These are phyloP conservation scores for Aphanocladium album DNA, from an alignment of 2,329 filamentous ascomycete species.

Conservation along the genomic window DNA sequence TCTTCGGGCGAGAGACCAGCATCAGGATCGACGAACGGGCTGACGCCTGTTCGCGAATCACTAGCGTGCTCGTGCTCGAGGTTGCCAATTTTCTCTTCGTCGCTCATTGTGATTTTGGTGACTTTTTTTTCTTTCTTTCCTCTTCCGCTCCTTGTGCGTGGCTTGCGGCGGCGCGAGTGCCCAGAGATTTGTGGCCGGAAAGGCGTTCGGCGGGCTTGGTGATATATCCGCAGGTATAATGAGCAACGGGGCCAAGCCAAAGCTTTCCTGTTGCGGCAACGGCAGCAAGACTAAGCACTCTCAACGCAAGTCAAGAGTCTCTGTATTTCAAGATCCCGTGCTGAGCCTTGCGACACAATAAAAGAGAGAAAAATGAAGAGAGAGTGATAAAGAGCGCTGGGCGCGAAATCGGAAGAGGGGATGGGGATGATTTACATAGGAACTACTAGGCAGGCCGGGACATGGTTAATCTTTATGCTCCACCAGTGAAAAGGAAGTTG, in stretches of 20 bases:
- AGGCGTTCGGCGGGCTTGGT: not conserved
- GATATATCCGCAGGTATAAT: no score
- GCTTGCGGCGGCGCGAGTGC: not conserved
- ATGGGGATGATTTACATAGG: constrained; percentile 3
- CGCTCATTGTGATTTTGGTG: constrained; percentile 24
- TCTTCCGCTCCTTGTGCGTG: not conserved
- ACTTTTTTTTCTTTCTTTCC: not conserved
- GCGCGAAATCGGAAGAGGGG: not conserved
- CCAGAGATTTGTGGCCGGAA: not conserved
- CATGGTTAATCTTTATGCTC: constrained; percentile 10
- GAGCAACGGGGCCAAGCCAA: not conserved
- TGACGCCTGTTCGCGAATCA: constrained; percentile 24
- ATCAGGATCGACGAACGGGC: constrained; percentile 41
- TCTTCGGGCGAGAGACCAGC: constrained; percentile 60
- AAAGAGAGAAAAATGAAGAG: not conserved
- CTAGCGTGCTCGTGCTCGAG: constrained; percentile 21
- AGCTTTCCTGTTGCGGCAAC: no score
- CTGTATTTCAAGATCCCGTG: not conserved
- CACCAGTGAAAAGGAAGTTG: constrained; percentile 8
- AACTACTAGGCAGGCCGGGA: constrained; percentile 1
- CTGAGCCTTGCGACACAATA: not conserved
- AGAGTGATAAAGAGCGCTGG: not conserved
- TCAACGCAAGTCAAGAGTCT: not conserved
- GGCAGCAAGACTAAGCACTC: no score
- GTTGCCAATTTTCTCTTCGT: constrained; percentile 25